Percentiles rank a stretch among this genome's conserved stretches.
Conservation (phyloP, 345 rosid species). For the Eucalyptus erythrocorys region DNA sequence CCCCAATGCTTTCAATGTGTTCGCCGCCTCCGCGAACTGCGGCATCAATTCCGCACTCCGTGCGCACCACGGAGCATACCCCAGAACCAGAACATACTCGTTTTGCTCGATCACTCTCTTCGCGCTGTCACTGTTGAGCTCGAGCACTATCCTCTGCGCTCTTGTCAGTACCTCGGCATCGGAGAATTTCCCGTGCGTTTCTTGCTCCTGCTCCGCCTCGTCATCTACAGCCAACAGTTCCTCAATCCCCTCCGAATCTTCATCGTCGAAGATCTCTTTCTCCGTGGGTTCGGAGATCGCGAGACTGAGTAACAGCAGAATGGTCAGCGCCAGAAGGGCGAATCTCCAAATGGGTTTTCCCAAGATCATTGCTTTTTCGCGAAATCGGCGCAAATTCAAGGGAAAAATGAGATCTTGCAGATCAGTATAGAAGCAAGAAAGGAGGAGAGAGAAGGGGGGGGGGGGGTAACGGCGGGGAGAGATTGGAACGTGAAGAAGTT, state of each 20-base stretch:
- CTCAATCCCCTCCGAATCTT: constrained; percentile 12
- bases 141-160: constrained; percentile 73
- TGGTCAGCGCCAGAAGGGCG: constrained; percentile 19
- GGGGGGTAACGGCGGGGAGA: not conserved
- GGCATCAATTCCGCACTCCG: constrained; percentile 96
- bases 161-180: constrained; percentile 68
- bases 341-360: constrained; percentile 32
- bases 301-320: constrained; percentile 21
- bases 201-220: constrained; percentile 19
- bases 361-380: not conserved
- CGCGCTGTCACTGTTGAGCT: constrained; percentile 47
- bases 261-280: constrained; percentile 14
- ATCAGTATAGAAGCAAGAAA: not conserved
- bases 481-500: not conserved
- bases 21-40: constrained; percentile 74
- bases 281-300: not conserved
- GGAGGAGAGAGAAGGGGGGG: not conserved
- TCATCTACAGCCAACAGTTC: constrained; percentile 67
- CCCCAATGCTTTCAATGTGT: constrained; percentile 46
- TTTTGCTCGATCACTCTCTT: constrained; percentile 31
- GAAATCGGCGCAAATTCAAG: not conserved
- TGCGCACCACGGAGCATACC: constrained; percentile 84
- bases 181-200: constrained; percentile 18
- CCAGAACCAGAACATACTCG: constrained; percentile 65
- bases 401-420: not conserved